Conservation (phyloP, 1,139 yeast species). For the Pichia sp. region DNA sequence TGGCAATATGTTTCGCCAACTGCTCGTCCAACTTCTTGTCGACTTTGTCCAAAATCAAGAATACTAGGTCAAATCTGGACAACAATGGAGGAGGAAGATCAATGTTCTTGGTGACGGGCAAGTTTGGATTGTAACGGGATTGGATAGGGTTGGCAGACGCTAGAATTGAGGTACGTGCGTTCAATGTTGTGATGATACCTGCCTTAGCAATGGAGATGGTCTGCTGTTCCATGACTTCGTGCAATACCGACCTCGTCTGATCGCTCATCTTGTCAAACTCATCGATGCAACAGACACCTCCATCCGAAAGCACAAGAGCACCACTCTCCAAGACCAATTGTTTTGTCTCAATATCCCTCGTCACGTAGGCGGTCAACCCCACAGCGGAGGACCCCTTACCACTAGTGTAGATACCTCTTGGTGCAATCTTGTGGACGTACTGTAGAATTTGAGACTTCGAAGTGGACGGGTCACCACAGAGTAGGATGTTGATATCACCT, state of each 20-base stretch:
- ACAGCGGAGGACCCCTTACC: conserved; percentile 99
- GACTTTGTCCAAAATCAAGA: conserved; percentile 85
- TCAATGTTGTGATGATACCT: conserved; percentile 92
- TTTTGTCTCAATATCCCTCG: conserved; percentile 89
- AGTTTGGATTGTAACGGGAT: conserved; percentile 85
- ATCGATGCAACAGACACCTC: conserved; percentile 98
- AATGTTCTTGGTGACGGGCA: conserved; percentile 91
- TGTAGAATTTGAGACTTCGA: conserved; percentile 91
- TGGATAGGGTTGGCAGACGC: conserved; percentile 99
- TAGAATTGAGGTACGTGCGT: conserved; percentile 91
- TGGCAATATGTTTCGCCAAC: conserved; percentile 85
- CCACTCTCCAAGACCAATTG: conserved; percentile 94
- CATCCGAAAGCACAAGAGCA: conserved; percentile 93
- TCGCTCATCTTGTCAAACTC: conserved; percentile 98
- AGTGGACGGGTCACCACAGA: conserved; percentile 98
- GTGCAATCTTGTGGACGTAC: conserved; percentile 95
- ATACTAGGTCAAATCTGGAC: conserved; percentile 92
- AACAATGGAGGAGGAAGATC: conserved; percentile 94
- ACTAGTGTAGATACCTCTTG: conserved; percentile 95
- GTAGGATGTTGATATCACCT: conserved; percentile 86
- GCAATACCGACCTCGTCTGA: conserved; percentile 87
- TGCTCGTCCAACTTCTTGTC: conserved; percentile 82
- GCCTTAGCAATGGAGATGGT: conserved; percentile 98
- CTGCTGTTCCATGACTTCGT: conserved; percentile 99
- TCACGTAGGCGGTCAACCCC: conserved; percentile 94